Evolutionary conservation across 768 basidiomycete species (phyloP).

Genomic region (Mycena crocata): DNA sequence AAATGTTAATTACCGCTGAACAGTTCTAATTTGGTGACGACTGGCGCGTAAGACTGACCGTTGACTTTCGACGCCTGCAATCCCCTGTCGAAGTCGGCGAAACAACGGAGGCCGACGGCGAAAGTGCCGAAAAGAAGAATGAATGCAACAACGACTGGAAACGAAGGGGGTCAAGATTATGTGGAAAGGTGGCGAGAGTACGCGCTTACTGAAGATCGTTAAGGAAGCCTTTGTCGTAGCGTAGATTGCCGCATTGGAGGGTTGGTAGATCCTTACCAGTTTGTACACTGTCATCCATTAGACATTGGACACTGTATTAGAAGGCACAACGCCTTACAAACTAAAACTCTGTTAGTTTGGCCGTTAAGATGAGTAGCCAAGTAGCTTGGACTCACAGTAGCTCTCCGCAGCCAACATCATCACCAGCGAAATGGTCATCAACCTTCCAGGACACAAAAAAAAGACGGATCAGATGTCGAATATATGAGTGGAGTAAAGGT

Average conservation of each 20-base stretch:
- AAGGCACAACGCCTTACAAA: slow-evolving; percentile 47
- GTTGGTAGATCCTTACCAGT: slow-evolving; percentile 84
- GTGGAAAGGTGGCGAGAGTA: slow-evolving; percentile 18
- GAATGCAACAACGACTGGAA: slow-evolving; percentile 81
- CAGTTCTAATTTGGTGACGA: slow-evolving; percentile 41
- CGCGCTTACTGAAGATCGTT: slow-evolving; percentile 81
- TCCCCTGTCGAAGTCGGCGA: slow-evolving; percentile 87
- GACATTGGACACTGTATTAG: background rate
- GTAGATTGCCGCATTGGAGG: slow-evolving; percentile 65
- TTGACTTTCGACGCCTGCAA: slow-evolving; percentile 77
- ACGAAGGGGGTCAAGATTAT: background rate
- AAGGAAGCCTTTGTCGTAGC: slow-evolving; percentile 81
- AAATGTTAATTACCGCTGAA: slow-evolving; percentile 50
- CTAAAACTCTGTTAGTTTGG: slow-evolving; percentile 37
- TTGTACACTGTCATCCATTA: slow-evolving; percentile 72
- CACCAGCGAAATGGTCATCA: slow-evolving; percentile 78
- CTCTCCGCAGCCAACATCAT: slow-evolving; percentile 83
- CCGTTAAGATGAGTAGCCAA: background rate
- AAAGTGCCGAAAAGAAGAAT: slow-evolving; percentile 81
- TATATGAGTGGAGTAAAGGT: background rate
- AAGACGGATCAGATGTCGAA: slow-evolving; percentile 13
- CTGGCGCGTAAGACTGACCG: slow-evolving; percentile 63
- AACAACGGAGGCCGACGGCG: slow-evolving; percentile 80
- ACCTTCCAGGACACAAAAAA: slow-evolving; percentile 57
- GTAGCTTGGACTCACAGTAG: slow-evolving; percentile 73